These are phyloP conservation scores for Wickerhamiella nectarea DNA, from an alignment of 805 yeast species.

Conservation along the genomic window DNA sequence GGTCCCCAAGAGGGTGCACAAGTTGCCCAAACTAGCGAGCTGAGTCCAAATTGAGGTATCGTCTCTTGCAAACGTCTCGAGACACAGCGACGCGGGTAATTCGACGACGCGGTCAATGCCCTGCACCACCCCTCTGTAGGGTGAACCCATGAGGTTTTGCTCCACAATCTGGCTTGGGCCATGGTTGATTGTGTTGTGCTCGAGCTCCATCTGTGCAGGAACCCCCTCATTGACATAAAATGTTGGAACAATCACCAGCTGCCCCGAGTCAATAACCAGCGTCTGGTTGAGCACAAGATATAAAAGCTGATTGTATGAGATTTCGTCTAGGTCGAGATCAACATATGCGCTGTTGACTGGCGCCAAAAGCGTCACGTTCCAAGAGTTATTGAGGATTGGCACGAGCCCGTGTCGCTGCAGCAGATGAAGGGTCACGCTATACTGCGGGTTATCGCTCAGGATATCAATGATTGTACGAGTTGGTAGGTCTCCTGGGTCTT, in stretches of 20 bases:
- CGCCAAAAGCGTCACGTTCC: conserved; percentile 59
- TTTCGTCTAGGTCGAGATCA: conserved; percentile 12
- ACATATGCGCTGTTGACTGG: conserved; percentile 70
- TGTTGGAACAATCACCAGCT: conserved; percentile 9
- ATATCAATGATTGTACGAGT: conserved; percentile 40
- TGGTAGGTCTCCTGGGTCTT: conserved; percentile 9
- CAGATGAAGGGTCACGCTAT: conserved; percentile 44
- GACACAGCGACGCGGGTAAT: conserved; percentile 15
- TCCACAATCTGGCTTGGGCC: conserved; percentile 15
- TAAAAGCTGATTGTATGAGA: conserved; percentile 17
- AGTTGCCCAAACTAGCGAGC: conserved; percentile 8
- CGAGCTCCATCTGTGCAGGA: conserved; percentile 13
- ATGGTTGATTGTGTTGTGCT: conserved; percentile 14
- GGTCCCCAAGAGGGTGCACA: not conserved
- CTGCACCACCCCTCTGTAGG: conserved; percentile 20
- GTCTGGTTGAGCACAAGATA: conserved; percentile 26
- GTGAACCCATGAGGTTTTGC: conserved; percentile 17
- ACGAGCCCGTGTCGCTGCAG: conserved; percentile 51
- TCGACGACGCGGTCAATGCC: conserved; percentile 13
- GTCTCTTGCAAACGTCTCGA: conserved; percentile 10
- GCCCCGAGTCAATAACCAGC: conserved; percentile 10
- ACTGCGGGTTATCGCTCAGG: conserved; percentile 52
- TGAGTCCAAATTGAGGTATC: conserved; percentile 12
- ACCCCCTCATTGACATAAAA: conserved; percentile 12
- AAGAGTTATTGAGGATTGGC: conserved; percentile 44